Base-by-base conservation (phyloP, 257 asterid genomes). In the Penstemon newberryi region DNA sequence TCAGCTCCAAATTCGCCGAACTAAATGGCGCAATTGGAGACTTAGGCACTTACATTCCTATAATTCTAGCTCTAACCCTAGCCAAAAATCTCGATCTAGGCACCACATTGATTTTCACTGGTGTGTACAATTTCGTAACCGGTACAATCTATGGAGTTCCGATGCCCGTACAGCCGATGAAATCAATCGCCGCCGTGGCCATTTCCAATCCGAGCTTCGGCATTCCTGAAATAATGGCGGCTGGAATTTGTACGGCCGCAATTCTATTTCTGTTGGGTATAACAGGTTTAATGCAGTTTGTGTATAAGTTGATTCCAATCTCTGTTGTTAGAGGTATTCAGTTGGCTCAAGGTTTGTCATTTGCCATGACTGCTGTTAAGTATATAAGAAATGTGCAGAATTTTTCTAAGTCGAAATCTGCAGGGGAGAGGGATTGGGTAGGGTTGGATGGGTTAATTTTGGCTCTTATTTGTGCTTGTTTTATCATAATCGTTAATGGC, bases 161-260 rank as follows among this genome's bases (percentile, higher is more conserved):
- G 7, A 86, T 89, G 96, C 94, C 94, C 0, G 94, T 89, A 42
- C 91, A 89, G 83, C 96, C 96, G 10, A 86, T 89, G 96, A 89
- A 89, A 57, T 86, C 96, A 4, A 89, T 89, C 3, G 91, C 96
- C n/a, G 97, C 96, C 6, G 96, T 68, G 4, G 96, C 97, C 51
- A 82, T 88, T 51, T 77, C 94, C 38, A 63, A 72, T 47, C 86
- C 87, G 0, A 55, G 50, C 54, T 90, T 90, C 63, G 82, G 83
- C 46, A 76, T 90, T 60, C 87, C 96, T 3, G 97, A 90, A 78
- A 82, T 83, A 1, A 90, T 88, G 97, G 92, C 97, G 5, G 86
- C 95, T 8, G 96, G 97, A 19, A 86, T 90, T 63, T 84, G 85
- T 81, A 88, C 94, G 12, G 87, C 73, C 6, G 94, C 76, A 46